Percentiles rank a stretch among this genome's conserved stretches.
Conservation (phyloP, 2,329 filamentous ascomycete genomes). For the Alternaria triticina region DNA sequence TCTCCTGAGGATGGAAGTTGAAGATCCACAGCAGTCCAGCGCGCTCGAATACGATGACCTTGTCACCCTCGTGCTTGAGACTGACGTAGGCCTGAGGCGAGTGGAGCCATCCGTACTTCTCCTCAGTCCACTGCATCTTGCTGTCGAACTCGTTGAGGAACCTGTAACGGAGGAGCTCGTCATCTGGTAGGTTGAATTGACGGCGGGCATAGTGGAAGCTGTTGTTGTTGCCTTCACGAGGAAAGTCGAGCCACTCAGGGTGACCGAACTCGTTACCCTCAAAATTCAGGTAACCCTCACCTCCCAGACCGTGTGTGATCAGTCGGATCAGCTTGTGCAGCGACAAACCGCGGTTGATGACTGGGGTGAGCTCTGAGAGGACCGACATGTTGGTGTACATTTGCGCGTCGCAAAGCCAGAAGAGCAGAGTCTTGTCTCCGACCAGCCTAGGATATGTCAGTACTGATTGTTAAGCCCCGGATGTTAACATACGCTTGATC, state of each 20-base stretch:
- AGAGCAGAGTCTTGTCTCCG: constrained; percentile 94
- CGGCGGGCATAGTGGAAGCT: constrained; percentile 94
- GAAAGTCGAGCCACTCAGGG: constrained; percentile 98
- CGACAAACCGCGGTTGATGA: constrained; percentile 88
- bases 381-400: constrained; percentile 98
- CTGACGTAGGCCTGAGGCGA: constrained; percentile 87
- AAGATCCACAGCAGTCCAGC: constrained; percentile 91
- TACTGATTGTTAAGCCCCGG: not conserved
- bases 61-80: constrained; percentile 91
- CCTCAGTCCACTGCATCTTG: constrained; percentile 86
- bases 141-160: constrained; percentile 94
- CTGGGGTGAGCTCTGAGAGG: constrained; percentile 79
- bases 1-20: constrained; percentile 88
- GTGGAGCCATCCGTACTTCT: constrained; percentile 90
- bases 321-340: constrained; percentile 98
- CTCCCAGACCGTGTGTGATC: constrained; percentile 87
- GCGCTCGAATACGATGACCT: constrained; percentile 94
- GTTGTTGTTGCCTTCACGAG: constrained; percentile 88
- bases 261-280: constrained; percentile 99
- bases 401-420: constrained; percentile 97
- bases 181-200: constrained; percentile 91
- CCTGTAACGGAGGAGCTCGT: constrained; percentile 82
- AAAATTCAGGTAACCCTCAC: constrained; percentile 97
- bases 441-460: constrained; percentile 70
- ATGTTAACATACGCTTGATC: constrained; percentile 84